These are phyloP conservation scores for Volvox reticuliferus DNA, from an alignment of 139 green algal species.

Conservation along the genomic window DNA sequence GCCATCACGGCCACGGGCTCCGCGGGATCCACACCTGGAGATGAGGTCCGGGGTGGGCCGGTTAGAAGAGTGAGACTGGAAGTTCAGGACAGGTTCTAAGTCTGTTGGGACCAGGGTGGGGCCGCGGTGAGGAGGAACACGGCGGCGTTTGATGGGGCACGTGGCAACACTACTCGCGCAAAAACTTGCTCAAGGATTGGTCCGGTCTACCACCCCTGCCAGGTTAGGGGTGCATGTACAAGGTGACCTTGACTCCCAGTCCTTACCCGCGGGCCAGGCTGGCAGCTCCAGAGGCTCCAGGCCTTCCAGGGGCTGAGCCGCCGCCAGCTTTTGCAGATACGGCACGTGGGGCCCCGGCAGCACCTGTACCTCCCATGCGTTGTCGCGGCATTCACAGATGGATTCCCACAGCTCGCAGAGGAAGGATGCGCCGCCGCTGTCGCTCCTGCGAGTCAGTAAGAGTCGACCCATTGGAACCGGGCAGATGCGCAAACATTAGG, in stretches of 20 bases:
- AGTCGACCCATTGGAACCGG: no score
- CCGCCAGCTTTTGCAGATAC: constrained; percentile 48
- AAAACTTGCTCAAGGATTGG: no score
- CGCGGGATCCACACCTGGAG: not conserved
- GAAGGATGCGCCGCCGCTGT: constrained; percentile 83
- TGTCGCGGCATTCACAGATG: constrained; percentile 58
- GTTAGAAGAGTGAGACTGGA: not conserved
- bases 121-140: not conserved
- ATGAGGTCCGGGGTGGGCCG: not conserved
- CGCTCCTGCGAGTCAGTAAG: no score
- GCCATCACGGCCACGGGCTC: not conserved
- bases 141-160: no score
- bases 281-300: constrained; percentile 51
- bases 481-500: no score
- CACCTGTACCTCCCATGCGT: constrained; percentile 59
- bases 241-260: no score
- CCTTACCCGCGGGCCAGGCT: constrained; percentile 15
- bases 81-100: not conserved
- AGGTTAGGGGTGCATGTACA: no score
- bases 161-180: no score
- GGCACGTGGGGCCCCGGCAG: constrained; percentile 53
- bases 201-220: no score
- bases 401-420: constrained; percentile 70
- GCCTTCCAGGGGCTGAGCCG: constrained; percentile 23
- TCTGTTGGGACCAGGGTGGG: not conserved